Evolutionary conservation across 2,329 filamentous ascomycete species (phyloP).

Genomic region (Cytospora leucostoma): DNA sequence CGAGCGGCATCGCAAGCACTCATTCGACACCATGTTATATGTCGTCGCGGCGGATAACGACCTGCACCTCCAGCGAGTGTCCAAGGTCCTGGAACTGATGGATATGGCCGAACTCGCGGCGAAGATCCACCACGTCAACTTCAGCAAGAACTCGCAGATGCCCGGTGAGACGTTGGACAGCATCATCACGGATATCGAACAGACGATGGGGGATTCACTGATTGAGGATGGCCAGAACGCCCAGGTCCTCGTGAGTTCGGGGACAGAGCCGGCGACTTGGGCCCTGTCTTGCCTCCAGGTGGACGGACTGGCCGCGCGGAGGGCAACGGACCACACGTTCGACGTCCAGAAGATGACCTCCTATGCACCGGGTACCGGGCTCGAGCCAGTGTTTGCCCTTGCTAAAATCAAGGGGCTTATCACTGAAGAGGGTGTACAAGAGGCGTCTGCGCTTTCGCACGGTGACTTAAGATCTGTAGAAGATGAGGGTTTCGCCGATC

Average conservation of each 20-base stretch:
- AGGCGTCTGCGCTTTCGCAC: constrained; percentile 18
- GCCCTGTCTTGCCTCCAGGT: constrained; percentile 73
- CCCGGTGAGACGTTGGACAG: constrained; percentile 18
- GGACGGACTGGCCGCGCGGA: constrained; percentile 70
- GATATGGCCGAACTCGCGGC: constrained; percentile 37
- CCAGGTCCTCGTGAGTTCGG: background rate
- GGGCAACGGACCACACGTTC: constrained; percentile 56
- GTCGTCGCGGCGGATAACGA: constrained; percentile 42
- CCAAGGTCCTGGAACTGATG: constrained; percentile 41
- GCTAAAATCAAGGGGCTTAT: constrained; percentile 51
- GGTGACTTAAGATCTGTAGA: constrained; percentile 31
- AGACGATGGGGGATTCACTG: constrained; percentile 38
- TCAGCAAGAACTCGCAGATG: constrained; percentile 42
- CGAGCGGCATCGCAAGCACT: constrained; percentile 58
- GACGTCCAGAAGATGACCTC: constrained; percentile 72
- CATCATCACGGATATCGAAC: constrained; percentile 40
- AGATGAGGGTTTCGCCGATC: constrained; percentile 53
- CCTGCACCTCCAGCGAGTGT: constrained; percentile 38
- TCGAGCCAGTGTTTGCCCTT: constrained; percentile 72
- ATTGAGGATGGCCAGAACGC: background rate
- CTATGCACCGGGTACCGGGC: constrained; percentile 73
- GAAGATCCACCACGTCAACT: constrained; percentile 43
- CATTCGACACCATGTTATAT: constrained; percentile 44
- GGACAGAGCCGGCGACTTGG: constrained; percentile 35
- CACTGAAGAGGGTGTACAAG: constrained; percentile 16